Conservation (phyloP, 768 basidiomycete genomes). For the Amanita muscaria region DNA sequence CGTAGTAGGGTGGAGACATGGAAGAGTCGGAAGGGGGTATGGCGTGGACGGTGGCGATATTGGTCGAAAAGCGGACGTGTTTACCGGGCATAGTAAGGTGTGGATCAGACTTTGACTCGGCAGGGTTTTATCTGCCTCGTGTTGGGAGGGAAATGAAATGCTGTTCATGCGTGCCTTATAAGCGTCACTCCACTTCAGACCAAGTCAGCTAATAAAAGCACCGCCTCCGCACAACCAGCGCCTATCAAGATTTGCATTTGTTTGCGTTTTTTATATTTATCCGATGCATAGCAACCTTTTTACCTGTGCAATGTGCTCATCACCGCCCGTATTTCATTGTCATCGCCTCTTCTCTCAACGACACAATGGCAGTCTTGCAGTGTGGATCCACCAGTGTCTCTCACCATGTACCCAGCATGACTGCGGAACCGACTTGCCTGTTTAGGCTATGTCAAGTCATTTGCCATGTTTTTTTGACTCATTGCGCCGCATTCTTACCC, state of each 20-base stretch:
- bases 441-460: neutral
- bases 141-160: neutral
- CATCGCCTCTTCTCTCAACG: neutral
- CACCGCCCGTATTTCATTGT: neutral
- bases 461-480: too few relatives aligned
- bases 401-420: neutral
- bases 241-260: neutral
- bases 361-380: too few relatives aligned
- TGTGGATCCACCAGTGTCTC: neutral
- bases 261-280: neutral
- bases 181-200: neutral
- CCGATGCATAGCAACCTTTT: too few relatives aligned
- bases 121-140: conserved; percentile 5
- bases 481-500: neutral
- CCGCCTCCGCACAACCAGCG: conserved; percentile 5
- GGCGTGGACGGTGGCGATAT: conserved; percentile 8
- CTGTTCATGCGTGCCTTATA: neutral
- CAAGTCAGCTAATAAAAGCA: neutral
- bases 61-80: conserved; percentile 17
- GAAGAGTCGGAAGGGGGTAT: conserved; percentile 11
- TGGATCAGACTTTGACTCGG: neutral
- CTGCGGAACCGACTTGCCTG: neutral
- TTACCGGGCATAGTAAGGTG: conserved; percentile 3
- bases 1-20: conserved; percentile 6
- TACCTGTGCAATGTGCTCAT: neutral